Evolutionary conservation across 352 stramenopile species (phyloP), one percentile per base, ranked within the genome.

Genomic region (Globisporangium spiculum): DNA sequence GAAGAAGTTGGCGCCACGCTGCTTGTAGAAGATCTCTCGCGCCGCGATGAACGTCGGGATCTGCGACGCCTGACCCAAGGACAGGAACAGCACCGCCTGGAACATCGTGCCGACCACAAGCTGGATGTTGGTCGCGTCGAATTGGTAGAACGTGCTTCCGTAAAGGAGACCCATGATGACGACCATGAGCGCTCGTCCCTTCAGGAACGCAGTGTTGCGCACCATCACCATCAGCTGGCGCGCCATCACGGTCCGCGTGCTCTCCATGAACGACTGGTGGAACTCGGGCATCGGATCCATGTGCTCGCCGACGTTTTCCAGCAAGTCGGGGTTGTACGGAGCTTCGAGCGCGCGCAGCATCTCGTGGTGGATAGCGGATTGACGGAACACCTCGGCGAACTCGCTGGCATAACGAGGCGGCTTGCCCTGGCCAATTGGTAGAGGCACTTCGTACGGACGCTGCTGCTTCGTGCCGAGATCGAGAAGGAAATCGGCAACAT

Each of bases 401-500:
- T 81, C 34, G 26, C 65, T 77, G 0, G 72, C 65, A 9, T 50
- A 67, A 4, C 69, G 75, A 4, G 75, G 72, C 9, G 66, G 27
- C 14, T 54, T 63, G 26, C 52, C 52, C 14, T 44, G 46, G 10
- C 32, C 60, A n/a, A 53, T 2, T 9, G 53, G 26, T 5, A 68
- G 56, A 6, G 24, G 48, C 16, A 74, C 59, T 46, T 83, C 67
- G 59, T 84, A 84, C 20, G 72, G 66, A 4, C 26, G 16, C 67
- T 85, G 78, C 65, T 84, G 75, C 36, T 75, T 53, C 0, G 80
- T 87, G 9, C 74, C 75, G 4, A 89, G 38, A 36, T 87, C 85
- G 46, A 97, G 69, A 57, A 98, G 72, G 71, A 97, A 98, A 73
- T 98, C 93, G 12, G 92, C 92, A 3, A 92, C 71, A 66, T 98